Evolutionary conservation across 2,329 filamentous ascomycete genomes (phyloP), one percentile per base, ranked within the genome.

Genomic region (Xylaria multiplex): DNA sequence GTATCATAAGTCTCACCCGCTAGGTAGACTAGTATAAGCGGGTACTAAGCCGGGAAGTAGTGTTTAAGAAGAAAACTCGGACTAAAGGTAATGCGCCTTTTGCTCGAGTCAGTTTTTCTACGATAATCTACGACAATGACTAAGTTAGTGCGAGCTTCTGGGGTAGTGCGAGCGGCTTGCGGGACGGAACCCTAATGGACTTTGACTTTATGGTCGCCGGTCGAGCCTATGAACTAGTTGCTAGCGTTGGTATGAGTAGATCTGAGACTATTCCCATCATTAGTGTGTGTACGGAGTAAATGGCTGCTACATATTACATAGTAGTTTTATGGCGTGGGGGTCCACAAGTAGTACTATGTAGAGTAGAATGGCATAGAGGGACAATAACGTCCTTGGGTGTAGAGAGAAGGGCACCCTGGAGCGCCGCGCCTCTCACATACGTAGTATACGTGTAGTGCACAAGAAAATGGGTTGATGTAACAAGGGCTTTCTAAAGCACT

Each of bases 101-200:
- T 14, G 30, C 32, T 40, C n/a, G 50, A 59, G 46, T 59, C 46
- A 48, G 57, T 50, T 52, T 49, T 43, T 49, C 22, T 22, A n/a
- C 22, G 3, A 43, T 9, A 32, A 52, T 49, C 22, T 24, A 27
- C 22, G 7, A 43, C 9, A 32, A 52, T 22, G 35, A 52, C 5
- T 4, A 24, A 27, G 45, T 13, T 16, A 9, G 42, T 6, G 42
- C 11, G 11, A 37, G 43, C n/a, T 24, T 27, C 52, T 35, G 13
- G 43, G 55, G 30, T 24, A 46, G 24, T 2, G 27, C 30, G 54
- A 52, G 37, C 40, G 55, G 42, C n/a, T 46, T 37, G 27, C 58
- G 52, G 52, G 57, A 60, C 22, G 40, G 22, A 30, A 19, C 37
- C 48, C 43, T 14, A 6, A 48, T 35, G 16, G 45, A 52, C 46